Conservation (phyloP, 1,284 basidiomycete genomes). For the Hemileia vastatrix region DNA sequence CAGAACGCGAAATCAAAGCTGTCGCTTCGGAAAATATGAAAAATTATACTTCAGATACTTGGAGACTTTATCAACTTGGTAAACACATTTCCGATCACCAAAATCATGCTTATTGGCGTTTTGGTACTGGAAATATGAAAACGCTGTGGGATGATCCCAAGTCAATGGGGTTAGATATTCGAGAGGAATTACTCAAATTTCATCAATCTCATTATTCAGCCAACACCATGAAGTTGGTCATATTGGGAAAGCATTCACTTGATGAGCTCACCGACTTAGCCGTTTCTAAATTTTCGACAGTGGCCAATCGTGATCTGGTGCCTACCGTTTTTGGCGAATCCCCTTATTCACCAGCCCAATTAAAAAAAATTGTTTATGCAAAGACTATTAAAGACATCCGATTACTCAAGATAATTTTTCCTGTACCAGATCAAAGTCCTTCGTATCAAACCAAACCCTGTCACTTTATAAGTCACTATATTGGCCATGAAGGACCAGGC, state of each 20-base stretch:
- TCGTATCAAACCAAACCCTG: slow-evolving; percentile 71
- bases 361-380: slow-evolving; percentile 63
- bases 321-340: slow-evolving; percentile 65
- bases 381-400: slow-evolving; percentile 88
- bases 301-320: slow-evolving; percentile 57
- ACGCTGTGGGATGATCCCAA: slow-evolving; percentile 60
- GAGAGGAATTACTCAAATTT: slow-evolving; percentile 87
- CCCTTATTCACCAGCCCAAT: slow-evolving; percentile 49
- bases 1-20: slow-evolving; percentile 86
- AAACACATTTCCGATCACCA: slow-evolving; percentile 67
- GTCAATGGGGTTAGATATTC: slow-evolving; percentile 65
- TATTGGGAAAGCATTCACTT: slow-evolving; percentile 79
- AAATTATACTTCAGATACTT: slow-evolving; percentile 87
- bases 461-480: slow-evolving; percentile 69
- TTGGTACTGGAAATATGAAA: slow-evolving; percentile 80
- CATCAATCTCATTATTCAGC: slow-evolving; percentile 89
- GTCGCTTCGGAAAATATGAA: slow-evolving; percentile 99
- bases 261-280: slow-evolving; percentile 64
- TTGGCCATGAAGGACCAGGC: slow-evolving; percentile 94
- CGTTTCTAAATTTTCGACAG: slow-evolving; percentile 65
- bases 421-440: slow-evolving; percentile 66
- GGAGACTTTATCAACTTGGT: slow-evolving; percentile 94
- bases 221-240: slow-evolving; percentile 80
- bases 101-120: slow-evolving; percentile 83
- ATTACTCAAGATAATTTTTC: slow-evolving; percentile 72